phyloP scores from a whole-genome alignment of 306 rosid genomes.

The Betula pendula region DNA sequence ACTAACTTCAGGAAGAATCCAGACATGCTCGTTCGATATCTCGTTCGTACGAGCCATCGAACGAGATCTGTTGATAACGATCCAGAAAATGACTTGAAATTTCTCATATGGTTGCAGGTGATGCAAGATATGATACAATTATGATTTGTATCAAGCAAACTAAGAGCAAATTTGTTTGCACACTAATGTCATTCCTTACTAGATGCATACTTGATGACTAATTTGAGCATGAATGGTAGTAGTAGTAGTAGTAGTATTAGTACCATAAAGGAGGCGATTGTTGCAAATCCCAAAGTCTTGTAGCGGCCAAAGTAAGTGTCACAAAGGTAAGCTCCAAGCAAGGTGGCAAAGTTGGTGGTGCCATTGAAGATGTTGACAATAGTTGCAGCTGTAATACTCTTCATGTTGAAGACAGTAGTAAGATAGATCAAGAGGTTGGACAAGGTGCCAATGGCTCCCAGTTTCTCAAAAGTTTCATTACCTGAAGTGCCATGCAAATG shows the following conservation, averaged over 20 bases:
- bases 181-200: neutral
- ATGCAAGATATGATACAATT: neutral
- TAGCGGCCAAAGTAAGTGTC: constrained; percentile 84
- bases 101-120: neutral
- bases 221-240: neutral
- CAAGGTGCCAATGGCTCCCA: constrained; percentile 81
- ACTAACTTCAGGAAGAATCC: no score
- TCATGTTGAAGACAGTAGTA: constrained; percentile 70
- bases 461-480: constrained; percentile 89
- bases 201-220: neutral
- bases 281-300: constrained; percentile 62
- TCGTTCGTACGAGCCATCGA: no score
- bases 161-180: neutral
- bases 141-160: neutral
- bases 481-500: constrained; percentile 44
- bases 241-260: neutral
- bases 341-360: constrained; percentile 73
- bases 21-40: no score
- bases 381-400: constrained; percentile 68
- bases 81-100: neutral
- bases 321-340: constrained; percentile 71
- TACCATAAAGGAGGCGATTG: constrained; percentile 74
- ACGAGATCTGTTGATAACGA: no score
- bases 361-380: constrained; percentile 65
- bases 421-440: constrained; percentile 74